Conservation (phyloP, 2,329 filamentous ascomycete genomes). For the Xylariaceae sp. region DNA sequence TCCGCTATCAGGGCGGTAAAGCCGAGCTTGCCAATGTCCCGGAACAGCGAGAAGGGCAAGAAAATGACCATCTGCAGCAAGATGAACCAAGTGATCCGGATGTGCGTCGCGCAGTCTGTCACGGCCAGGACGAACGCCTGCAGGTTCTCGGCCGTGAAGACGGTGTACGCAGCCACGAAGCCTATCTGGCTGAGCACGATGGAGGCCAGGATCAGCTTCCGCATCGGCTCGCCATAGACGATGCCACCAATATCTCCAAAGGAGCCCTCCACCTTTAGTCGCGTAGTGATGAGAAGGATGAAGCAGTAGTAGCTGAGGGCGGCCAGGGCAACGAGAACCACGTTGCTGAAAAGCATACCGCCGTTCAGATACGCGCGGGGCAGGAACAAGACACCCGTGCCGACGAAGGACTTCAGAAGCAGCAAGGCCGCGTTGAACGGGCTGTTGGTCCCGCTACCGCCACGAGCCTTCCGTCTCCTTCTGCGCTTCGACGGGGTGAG, state of each 20-base stretch:
- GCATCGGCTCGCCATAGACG: constrained; percentile 87
- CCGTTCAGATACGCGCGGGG: constrained; percentile 92
- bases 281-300: constrained; percentile 82
- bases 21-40: constrained; percentile 95
- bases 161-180: constrained; percentile 91
- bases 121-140: constrained; percentile 93
- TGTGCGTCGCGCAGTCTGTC: constrained; percentile 75
- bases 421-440: constrained; percentile 76
- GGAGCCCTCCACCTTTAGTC: constrained; percentile 81
- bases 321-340: constrained; percentile 82
- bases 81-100: constrained; percentile 86
- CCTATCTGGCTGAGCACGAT: constrained; percentile 95
- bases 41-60: constrained; percentile 84
- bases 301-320: constrained; percentile 95
- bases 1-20: constrained; percentile 93
- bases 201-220: constrained; percentile 77
- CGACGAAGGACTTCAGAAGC: constrained; percentile 94
- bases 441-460: constrained; percentile 69
- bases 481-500: constrained; percentile 69
- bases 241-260: constrained; percentile 95
- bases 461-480: constrained; percentile 70
- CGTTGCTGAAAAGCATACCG: constrained; percentile 93
- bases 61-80: constrained; percentile 94
- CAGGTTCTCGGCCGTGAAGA: constrained; percentile 93
- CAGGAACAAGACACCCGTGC: constrained; percentile 89